phyloP scores from a whole-genome alignment of 352 stramenopile genomes.

The Phytophthora nicotianae region DNA sequence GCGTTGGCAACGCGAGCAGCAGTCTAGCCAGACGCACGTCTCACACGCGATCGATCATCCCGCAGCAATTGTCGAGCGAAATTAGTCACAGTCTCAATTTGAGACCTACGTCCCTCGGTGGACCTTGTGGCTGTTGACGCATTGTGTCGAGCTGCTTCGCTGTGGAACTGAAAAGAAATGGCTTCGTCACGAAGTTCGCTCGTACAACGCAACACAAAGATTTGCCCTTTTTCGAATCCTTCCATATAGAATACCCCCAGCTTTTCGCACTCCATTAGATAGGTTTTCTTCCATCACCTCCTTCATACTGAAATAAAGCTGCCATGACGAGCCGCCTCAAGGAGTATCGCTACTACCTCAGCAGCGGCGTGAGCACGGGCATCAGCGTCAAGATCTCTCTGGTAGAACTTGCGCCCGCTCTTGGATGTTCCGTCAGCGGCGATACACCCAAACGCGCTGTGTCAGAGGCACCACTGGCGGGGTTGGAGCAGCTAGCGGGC shows the following conservation, averaged over 20 bases:
- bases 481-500: slow-evolving; percentile 62
- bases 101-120: neutral
- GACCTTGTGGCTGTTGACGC: slow-evolving; percentile 14
- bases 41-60: neutral
- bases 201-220: slow-evolving; percentile 13
- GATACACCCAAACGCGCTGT: slow-evolving; percentile 26
- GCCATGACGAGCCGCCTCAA: slow-evolving; percentile 75
- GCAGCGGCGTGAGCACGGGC: slow-evolving; percentile 78
- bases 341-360: slow-evolving; percentile 91
- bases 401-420: slow-evolving; percentile 68
- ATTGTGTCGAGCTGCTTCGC: slow-evolving; percentile 12
- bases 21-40: neutral
- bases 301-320: slow-evolving; percentile 3
- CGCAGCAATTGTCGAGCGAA: slow-evolving; percentile 8
- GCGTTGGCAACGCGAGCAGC: slow-evolving; percentile 2
- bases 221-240: neutral
- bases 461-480: slow-evolving; percentile 32
- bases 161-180: slow-evolving; percentile 14
- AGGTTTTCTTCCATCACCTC: neutral
- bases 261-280: neutral
- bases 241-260: neutral
- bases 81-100: slow-evolving; percentile 9
- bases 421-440: slow-evolving; percentile 49
- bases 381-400: slow-evolving; percentile 85
- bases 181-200: slow-evolving; percentile 11